Percentiles rank a stretch among this genome's conserved stretches.
Conservation (phyloP, 2,329 filamentous ascomycete genomes). For the Gnomoniopsis smithogilvyi region DNA sequence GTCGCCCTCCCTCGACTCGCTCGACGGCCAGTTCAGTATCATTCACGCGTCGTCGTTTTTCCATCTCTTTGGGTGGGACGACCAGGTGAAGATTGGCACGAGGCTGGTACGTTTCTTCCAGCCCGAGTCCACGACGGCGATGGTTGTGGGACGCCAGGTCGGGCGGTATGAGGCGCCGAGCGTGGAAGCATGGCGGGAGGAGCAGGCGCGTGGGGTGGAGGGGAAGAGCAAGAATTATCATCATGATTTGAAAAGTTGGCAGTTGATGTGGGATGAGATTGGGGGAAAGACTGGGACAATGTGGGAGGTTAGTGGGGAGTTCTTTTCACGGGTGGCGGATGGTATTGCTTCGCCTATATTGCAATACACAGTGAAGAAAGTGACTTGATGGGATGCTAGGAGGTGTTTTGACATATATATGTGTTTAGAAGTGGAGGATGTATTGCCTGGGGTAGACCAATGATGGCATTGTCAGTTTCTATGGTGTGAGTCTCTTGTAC, state of each 20-base stretch:
- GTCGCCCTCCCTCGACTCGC: conserved; percentile 9
- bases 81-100: conserved; percentile 25
- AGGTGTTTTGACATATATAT: too few species aligned
- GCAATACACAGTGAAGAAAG: not conserved
- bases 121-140: conserved; percentile 16
- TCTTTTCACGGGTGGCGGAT: not conserved
- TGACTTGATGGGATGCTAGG: too few species aligned
- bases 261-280: conserved; percentile 39
- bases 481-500: too few species aligned
- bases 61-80: conserved; percentile 28
- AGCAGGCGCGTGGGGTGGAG: conserved; percentile 3
- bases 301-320: conserved; percentile 25
- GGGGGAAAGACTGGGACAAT: conserved; percentile 32
- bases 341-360: not conserved
- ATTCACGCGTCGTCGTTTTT: conserved; percentile 29
- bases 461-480: too few species aligned
- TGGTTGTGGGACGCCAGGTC: conserved; percentile 28
- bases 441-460: too few species aligned
- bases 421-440: too few species aligned
- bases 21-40: conserved; percentile 26
- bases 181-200: conserved; percentile 8
- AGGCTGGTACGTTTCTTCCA: conserved; percentile 26
- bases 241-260: conserved; percentile 39
- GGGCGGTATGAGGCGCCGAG: conserved; percentile 23
- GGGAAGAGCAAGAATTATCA: conserved; percentile 28